Conservation (phyloP, 371 early-diverging fungal species). For the Haplosporangium sp. region DNA sequence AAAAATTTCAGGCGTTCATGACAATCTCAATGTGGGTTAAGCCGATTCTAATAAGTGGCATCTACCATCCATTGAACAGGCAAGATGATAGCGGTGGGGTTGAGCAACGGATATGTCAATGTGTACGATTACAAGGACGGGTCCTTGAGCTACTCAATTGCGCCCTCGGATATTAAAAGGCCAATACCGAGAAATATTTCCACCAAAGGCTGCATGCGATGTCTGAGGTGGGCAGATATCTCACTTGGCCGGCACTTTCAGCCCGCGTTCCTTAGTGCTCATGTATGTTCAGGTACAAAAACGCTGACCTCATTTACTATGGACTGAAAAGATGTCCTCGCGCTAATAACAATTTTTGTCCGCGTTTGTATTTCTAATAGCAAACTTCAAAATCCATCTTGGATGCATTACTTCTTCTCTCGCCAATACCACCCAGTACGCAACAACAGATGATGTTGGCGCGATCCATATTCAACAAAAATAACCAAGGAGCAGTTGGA, state of each 20-base stretch:
- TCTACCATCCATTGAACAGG: conserved; percentile 3
- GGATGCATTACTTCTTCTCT: conserved; percentile 28
- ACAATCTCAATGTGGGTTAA: not conserved
- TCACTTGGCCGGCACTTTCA: conserved; percentile 13
- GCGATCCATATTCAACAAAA: conserved; percentile 28
- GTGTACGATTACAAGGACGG: conserved; percentile 47
- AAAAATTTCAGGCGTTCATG: not conserved
- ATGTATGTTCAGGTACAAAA: conserved; percentile 8
- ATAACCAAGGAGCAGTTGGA: not conserved
- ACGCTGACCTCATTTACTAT: not conserved
- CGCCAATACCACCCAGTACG: conserved; percentile 29
- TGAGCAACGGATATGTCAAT: conserved; percentile 30
- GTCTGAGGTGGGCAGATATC: conserved; percentile 39
- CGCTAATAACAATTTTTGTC: conserved; percentile 3
- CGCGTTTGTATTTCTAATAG: conserved; percentile 7
- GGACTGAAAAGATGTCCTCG: not conserved
- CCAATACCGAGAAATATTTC: not conserved
- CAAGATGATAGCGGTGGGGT: conserved; percentile 45
- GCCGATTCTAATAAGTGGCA: not conserved
- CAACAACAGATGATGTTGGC: conserved; percentile 28
- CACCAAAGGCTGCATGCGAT: not conserved
- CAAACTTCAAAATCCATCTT: conserved; percentile 24
- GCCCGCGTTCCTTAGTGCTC: conserved; percentile 13
- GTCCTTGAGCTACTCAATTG: conserved; percentile 9
- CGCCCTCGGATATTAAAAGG: not conserved